Evolutionary conservation across 352 stramenopile genomes (phyloP).

Genomic region (Phytophthora crassamura): DNA sequence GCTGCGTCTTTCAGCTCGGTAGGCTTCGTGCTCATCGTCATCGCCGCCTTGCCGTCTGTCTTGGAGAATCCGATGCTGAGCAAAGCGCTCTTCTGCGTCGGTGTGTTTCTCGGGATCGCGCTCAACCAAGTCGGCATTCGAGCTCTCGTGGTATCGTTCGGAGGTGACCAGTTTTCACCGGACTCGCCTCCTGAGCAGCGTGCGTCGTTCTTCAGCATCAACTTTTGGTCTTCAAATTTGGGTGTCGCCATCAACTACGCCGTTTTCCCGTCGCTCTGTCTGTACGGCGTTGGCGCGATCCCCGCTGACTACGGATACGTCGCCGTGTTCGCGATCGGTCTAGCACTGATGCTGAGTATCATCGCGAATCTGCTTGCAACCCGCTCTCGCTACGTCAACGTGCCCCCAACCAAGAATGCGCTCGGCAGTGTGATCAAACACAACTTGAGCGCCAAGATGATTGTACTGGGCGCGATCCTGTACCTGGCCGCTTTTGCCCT

Average conservation of each 20-base stretch:
- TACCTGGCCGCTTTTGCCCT: conserved; percentile 50
- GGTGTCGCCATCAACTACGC: conserved; percentile 74
- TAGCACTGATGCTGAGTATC: conserved; percentile 42
- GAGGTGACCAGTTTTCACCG: conserved; percentile 15
- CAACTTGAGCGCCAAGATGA: conserved; percentile 39
- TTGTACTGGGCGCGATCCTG: conserved; percentile 37
- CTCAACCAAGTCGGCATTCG: no score
- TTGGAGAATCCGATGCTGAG: conserved; percentile 10
- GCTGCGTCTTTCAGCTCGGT: conserved; percentile 38
- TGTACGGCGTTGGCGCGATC: conserved; percentile 71
- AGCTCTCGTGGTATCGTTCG: no score
- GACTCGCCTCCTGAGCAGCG: conserved; percentile 10
- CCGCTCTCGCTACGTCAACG: conserved; percentile 52
- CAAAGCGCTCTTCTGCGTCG: no score
- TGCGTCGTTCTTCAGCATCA: conserved; percentile 20
- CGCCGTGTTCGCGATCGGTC: conserved; percentile 68
- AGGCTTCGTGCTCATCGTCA: conserved; percentile 48
- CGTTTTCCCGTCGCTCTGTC: conserved; percentile 72
- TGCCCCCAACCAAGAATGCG: conserved; percentile 39
- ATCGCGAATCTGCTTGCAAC: conserved; percentile 45
- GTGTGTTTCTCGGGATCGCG: no score
- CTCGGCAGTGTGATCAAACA: conserved; percentile 51
- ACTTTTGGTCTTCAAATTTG: conserved; percentile 80
- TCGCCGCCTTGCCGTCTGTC: conserved; percentile 45
- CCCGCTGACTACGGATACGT: conserved; percentile 35